phyloP scores from a whole-genome alignment of 2,329 filamentous ascomycete species.

The Dactylonectria macrodidyma region DNA sequence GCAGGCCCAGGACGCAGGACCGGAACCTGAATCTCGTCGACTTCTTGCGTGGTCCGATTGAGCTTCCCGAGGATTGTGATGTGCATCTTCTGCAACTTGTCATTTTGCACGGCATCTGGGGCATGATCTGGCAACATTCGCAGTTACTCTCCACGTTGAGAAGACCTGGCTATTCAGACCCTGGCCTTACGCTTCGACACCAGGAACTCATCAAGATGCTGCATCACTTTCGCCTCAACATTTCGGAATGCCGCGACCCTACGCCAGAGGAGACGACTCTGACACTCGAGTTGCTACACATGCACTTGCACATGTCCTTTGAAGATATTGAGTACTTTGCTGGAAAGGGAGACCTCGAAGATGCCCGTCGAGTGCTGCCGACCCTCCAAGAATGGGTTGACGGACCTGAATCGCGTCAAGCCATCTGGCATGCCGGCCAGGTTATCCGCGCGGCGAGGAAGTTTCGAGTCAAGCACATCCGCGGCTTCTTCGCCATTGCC shows the following conservation, averaged over 20 bases:
- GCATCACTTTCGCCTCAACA: slow-evolving; percentile 26
- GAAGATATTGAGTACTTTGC: slow-evolving; percentile 36
- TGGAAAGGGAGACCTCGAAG: slow-evolving; percentile 31
- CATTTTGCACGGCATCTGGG: slow-evolving; percentile 31
- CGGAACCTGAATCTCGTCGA: slow-evolving; percentile 18
- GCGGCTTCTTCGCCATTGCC: slow-evolving; percentile 32
- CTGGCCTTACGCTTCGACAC: slow-evolving; percentile 28
- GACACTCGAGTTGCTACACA: slow-evolving; percentile 27
- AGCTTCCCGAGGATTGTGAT: slow-evolving; percentile 29
- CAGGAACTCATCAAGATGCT: slow-evolving; percentile 29
- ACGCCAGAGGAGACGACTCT: slow-evolving; percentile 11
- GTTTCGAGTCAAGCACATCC: slow-evolving; percentile 20
- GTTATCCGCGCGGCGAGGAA: slow-evolving; percentile 30
- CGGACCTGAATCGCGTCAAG: slow-evolving; percentile 26
- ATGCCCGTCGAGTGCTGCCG: slow-evolving; percentile 31
- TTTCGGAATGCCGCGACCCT: slow-evolving; percentile 21
- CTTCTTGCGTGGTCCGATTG: slow-evolving; percentile 27
- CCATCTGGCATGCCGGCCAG: slow-evolving; percentile 34
- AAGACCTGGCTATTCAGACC: slow-evolving; percentile 24
- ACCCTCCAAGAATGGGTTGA: slow-evolving; percentile 29
- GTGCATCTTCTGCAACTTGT: slow-evolving; percentile 23
- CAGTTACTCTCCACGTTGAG: slow-evolving; percentile 21
- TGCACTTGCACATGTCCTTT: slow-evolving; percentile 33
- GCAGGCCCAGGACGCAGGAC: slow-evolving; percentile 12
- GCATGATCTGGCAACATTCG: slow-evolving; percentile 34